Evolutionary conservation across 495 filamentous ascomycete genomes (phyloP).

Genomic region (Elaphomyces granulatus): DNA sequence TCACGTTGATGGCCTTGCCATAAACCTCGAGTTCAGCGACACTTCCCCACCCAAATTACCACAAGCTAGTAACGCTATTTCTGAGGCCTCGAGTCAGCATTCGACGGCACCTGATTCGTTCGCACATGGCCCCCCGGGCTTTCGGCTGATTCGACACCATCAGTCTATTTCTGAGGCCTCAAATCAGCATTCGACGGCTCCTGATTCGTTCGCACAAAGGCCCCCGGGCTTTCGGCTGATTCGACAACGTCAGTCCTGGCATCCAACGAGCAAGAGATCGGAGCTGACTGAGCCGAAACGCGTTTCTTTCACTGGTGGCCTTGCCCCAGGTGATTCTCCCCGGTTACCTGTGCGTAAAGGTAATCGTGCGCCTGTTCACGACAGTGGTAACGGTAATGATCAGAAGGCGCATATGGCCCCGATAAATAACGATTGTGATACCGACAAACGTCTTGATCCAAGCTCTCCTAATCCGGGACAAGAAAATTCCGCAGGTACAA

Average conservation of each 20-base stretch:
- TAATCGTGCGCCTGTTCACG: too few species aligned
- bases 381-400: too few species aligned
- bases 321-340: background rate
- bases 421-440: too few species aligned
- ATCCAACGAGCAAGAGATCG: background rate
- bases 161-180: background rate
- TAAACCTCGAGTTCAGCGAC: constrained; percentile 76
- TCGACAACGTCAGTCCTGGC: constrained; percentile 2
- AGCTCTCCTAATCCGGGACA: too few species aligned
- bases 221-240: too few species aligned
- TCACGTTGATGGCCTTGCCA: constrained; percentile 61
- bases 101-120: background rate
- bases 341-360: too few species aligned
- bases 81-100: background rate
- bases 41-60: constrained; percentile 14
- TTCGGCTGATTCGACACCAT: too few species aligned
- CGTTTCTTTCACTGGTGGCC: background rate
- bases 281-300: background rate
- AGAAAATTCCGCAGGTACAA: too few species aligned
- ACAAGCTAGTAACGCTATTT: background rate
- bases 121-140: too few species aligned
- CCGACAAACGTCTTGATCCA: too few species aligned
- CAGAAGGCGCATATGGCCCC: too few species aligned
- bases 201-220: too few species aligned
- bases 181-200: background rate